phyloP scores from a whole-genome alignment of 2,329 filamentous ascomycete species.

The Colletotrichum melonis region DNA sequence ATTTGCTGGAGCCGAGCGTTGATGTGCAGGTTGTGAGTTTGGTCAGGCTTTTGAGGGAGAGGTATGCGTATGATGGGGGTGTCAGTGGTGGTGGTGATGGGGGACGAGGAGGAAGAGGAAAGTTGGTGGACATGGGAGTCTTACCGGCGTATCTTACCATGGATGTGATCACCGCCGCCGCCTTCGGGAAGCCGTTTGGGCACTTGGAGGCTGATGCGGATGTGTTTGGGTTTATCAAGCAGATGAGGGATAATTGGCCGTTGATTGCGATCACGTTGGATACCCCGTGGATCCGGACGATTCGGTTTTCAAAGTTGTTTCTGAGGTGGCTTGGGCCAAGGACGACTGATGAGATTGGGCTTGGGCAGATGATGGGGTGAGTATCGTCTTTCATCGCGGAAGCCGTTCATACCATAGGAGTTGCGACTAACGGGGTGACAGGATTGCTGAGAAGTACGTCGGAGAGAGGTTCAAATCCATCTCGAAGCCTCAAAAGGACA shows the following conservation, averaged over 20 bases:
- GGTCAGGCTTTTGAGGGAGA: conserved; percentile 20
- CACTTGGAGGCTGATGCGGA: conserved; percentile 40
- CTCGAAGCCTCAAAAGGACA: conserved; percentile 34
- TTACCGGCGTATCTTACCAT: conserved; percentile 27
- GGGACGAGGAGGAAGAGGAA: too few relatives aligned
- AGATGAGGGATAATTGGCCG: conserved; percentile 26
- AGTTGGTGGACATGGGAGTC: background rate
- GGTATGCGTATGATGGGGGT: background rate
- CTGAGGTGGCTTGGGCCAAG: conserved; percentile 39
- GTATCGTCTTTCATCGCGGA: conserved; percentile 28
- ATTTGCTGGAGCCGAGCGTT: conserved; percentile 37
- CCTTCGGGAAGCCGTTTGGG: conserved; percentile 41
- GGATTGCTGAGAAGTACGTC: conserved; percentile 35
- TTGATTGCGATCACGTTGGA: conserved; percentile 37
- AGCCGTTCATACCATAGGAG: background rate
- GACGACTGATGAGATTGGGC: conserved; percentile 34
- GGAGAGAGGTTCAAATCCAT: conserved; percentile 28
- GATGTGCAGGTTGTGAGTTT: conserved; percentile 23
- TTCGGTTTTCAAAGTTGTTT: conserved; percentile 37
- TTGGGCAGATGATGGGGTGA: conserved; percentile 38
- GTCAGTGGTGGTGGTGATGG: too few relatives aligned
- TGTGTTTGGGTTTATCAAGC: conserved; percentile 37
- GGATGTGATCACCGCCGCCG: conserved; percentile 40
- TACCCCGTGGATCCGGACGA: conserved; percentile 38
- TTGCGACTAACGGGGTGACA: background rate